Conservation (phyloP, 371 early-diverging fungal species). For the Mucor circinelloides region DNA sequence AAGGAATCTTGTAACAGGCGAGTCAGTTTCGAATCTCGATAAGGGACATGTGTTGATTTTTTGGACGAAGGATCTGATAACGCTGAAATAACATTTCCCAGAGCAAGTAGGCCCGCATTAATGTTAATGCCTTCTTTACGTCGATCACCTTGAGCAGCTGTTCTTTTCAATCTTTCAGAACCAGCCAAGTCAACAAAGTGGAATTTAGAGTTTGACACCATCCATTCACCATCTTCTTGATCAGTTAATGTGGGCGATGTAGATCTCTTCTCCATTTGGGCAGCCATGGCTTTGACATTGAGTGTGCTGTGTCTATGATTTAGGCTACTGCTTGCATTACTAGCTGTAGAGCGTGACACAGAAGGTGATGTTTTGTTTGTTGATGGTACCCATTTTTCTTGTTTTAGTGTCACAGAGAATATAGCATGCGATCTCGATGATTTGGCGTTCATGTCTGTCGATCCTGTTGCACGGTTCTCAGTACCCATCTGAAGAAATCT, state of each 20-base stretch:
- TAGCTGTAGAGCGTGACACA: conserved; percentile 2
- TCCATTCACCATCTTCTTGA: conserved; percentile 45
- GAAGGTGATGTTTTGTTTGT: background rate
- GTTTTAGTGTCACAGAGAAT: conserved; percentile 87
- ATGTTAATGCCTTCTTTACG: conserved; percentile 98
- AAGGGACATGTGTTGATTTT: conserved; percentile 82
- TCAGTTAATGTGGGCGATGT: conserved; percentile 14
- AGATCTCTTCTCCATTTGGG: conserved; percentile 37
- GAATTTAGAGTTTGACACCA: conserved; percentile 78
- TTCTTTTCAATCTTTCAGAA: conserved; percentile 95
- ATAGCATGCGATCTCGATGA: conserved; percentile 98
- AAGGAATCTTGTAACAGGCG: conserved; percentile 95
- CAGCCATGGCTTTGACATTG: conserved; percentile 41
- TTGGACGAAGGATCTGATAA: conserved; percentile 74
- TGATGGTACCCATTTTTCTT: conserved; percentile 61
- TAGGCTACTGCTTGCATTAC: background rate
- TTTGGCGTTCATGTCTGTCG: conserved; percentile 96
- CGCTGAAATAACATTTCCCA: conserved; percentile 99
- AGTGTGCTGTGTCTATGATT: conserved; percentile 35
- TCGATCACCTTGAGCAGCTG: conserved; percentile 92
- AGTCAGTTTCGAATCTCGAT: conserved; percentile 98
- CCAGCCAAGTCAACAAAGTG: conserved; percentile 99
- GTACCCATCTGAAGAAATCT: conserved; percentile 78
- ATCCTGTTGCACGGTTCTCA: conserved; percentile 88
- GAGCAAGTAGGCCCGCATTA: conserved; percentile 95